Base-by-base conservation (phyloP, 257 asterid genomes). In the Paulownia fortunei region DNA sequence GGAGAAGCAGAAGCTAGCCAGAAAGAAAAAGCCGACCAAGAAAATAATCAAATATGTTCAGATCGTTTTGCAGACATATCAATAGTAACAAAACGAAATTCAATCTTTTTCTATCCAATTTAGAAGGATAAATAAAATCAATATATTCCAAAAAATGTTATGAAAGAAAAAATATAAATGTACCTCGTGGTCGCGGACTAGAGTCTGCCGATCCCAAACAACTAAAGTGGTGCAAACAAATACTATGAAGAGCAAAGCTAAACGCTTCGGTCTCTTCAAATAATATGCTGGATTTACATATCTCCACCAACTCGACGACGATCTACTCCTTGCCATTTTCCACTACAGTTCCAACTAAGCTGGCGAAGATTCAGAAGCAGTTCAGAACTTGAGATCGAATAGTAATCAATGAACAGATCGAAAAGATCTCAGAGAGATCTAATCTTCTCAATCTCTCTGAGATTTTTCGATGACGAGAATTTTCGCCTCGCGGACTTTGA, bases 121-220 rank as follows among this genome's bases (percentile, higher is more conserved):
- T 26, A 27, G 16, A 76, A 18, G 19, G 44, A 32, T 8, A 46
- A 41, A 39, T 0, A 16, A 51, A 42, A 60, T 8, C 30, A 13
- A 2, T 30, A 36, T n/a, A 58, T 30, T n/a, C 56, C 56, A 44
- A 3, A n/a, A n/a, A 46, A 79, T 44, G 46, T 79, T 2, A 11
- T 7, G 7, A 0, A 69, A 30, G 18, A 46, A 52, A 8, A 19
- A 21, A 44, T 21, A 34, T 41, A 63, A 64, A 62, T 30, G 71
- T 61, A 96, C 99, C 99, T 93, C 84, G 85, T 96, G 95, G 58
- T 96, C 99, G n/a, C 94, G 93, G 56, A 92, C 80, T 56, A 96
- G 85, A 76, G 98, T 88, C 65, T 93, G 99, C 5, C 99, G 97
- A 89, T 96, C 98, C 98, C 97, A 96, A 56, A 96, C 84, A 73